These are phyloP conservation scores for Hordeum pubiflorum DNA, from an alignment of 202 grass and related monocot genomes.

Conservation along the genomic window DNA sequence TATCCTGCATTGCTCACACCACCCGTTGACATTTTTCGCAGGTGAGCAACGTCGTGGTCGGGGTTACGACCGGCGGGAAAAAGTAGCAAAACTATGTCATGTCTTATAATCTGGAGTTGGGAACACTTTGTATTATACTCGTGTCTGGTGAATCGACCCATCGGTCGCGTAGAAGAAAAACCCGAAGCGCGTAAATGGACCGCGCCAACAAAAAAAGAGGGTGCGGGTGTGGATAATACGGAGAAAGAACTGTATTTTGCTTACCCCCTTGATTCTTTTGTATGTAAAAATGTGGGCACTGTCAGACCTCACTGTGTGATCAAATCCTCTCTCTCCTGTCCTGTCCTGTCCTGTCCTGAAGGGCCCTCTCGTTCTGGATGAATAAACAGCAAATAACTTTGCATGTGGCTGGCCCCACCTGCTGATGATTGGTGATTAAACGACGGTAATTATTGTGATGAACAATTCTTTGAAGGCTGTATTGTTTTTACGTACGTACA, in stretches of 20 bases:
- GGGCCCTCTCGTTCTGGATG: background rate
- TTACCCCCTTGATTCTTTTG: conserved; percentile 48
- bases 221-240: conserved; percentile 7
- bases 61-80: conserved; percentile 71
- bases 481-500: background rate
- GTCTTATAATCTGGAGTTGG: conserved; percentile 25
- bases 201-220: background rate
- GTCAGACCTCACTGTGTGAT: conserved; percentile 22
- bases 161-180: background rate
- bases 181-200: background rate
- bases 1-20: background rate
- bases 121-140: conserved; percentile 36
- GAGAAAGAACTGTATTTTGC: conserved; percentile 30
- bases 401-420: background rate
- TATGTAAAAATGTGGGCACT: conserved; percentile 48
- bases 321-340: conserved; percentile 2
- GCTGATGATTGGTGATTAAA: background rate
- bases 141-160: background rate
- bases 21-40: conserved; percentile 13
- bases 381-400: conserved; percentile 22
- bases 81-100: conserved; percentile 41
- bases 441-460: background rate
- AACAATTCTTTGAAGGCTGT: background rate
- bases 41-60: conserved; percentile 92
- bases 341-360: background rate